These are phyloP conservation scores for Paramecium tetraurelia DNA, from an alignment of 73 alveolate species.

Conservation along the genomic window DNA sequence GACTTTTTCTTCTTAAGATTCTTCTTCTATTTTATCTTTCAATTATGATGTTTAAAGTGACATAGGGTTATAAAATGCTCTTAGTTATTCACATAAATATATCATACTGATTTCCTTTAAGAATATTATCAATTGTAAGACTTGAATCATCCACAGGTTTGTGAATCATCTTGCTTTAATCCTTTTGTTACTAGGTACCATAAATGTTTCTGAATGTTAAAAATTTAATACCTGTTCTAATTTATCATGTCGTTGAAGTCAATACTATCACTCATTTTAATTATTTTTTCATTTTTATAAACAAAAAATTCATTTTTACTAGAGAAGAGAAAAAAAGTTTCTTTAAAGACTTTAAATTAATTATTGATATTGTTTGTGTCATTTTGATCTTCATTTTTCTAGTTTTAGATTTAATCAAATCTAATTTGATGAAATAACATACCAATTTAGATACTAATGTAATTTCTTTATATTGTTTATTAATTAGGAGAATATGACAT, in stretches of 20 bases:
- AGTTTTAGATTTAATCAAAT: too few species aligned
- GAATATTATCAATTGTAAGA: neutral
- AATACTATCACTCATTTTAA: neutral
- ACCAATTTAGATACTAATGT: too few species aligned
- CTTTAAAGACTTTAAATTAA: too few species aligned
- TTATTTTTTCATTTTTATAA: neutral
- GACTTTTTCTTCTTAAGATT: neutral
- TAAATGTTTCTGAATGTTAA: neutral
- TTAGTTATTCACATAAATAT: neutral
- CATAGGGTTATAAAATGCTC: neutral
- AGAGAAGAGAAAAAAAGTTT: neutral
- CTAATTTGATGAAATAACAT: too few species aligned
- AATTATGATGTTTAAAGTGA: neutral
- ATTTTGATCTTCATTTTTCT: too few species aligned
- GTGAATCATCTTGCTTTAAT: neutral
- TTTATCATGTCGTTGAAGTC: neutral
- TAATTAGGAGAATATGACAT: too few species aligned
- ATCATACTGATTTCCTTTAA: neutral
- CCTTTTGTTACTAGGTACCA: neutral
- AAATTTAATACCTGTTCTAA: neutral
- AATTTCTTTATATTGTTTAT: too few species aligned
- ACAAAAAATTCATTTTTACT: neutral
- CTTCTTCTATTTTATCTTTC: neutral
- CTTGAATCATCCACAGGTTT: neutral
- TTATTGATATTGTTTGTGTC: too few species aligned